Evolutionary conservation across 2,329 filamentous ascomycete species (phyloP), one percentile per base, ranked within the genome.

Genomic region (Lachnellula cervina): DNA sequence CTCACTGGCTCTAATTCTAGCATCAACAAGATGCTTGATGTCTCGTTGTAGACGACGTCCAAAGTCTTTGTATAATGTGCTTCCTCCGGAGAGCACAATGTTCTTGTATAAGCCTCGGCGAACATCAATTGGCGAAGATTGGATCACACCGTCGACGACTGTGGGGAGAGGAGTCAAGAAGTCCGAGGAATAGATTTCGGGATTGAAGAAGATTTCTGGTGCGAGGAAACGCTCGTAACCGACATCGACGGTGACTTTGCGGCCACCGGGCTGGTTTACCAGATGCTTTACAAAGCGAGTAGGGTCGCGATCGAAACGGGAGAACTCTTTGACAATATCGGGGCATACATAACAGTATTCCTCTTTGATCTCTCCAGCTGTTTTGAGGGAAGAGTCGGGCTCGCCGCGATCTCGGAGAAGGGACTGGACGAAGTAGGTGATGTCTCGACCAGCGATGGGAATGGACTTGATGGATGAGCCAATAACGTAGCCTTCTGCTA

Each of bases 191-290:
- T 97, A 97, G 69, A 99, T 99, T 77, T 99, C 94, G 32, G 94
- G 94, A 76, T 99, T 99, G 84, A 99, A 99, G 77, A 99, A 99
- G 70, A 99, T 99, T 74, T 99, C 94, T 23, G 95, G 95, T 2
- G 94, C 94, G 58, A 99, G 80, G 81, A 99, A 99, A 35, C 94
- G 89, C 74, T 99, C 94, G 76, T 97, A 99, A 52, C 94, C 94
- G 52, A 99, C 89, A 68, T 99, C 95, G 47, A 99, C 90, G 1
- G 79, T 82, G 21, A 93, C 86, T 65, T 89, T 86, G 65, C 89
- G 87, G 60, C 94, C 94, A 65, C 92, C 93, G 25, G 91, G 87
- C 58, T 94, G 86, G 55, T 84, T 85, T 56, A 97, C 91, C 19
- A 87, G 85, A 74, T 99, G 92, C 76, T 96, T 90, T 66, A 88